Evolutionary conservation across 1,284 basidiomycete genomes (phyloP), one percentile per base, ranked within the genome.

Genomic region (Rhodotorula sp.): DNA sequence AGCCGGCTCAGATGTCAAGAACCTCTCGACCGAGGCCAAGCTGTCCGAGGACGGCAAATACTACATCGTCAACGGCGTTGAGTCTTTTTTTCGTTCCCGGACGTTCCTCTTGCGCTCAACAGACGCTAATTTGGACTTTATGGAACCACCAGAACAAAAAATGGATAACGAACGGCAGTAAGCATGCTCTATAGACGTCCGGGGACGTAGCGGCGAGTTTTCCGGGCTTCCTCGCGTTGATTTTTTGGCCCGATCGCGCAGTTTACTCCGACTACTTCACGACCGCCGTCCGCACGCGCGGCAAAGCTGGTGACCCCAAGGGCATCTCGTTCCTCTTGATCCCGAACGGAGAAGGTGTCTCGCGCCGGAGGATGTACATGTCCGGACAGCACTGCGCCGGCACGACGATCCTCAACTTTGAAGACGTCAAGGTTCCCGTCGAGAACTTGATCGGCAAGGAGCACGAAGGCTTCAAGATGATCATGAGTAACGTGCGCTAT

Each of bases 241-340:
- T n/a, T 26, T 16, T 16, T 29, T n/a, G 34, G 6, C 29, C 5
- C 34, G 10, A 43, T 43, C 39, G 39, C 39, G 34, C 59, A 67
- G 65, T 78, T 57, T 77, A 70, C 46, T 65, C 68, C 10, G 75
- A 78, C 67, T 78, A 68, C 62, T 67, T 78, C 62, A 78, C 75
- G 26, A 71, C 77, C 4, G 77, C 76, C 6, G 77, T 78, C 4
- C 66, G 77, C 14, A 78, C 77, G 3, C 64, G 65, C 77, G 81
- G 80, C 63, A 80, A 81, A 12, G 57, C 71, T 0, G 74, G 74
- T 31, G 80, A 81, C 12, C 57, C 72, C 2, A 43, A 58, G 0
- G 81, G 81, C 20, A 78, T 82, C 65, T 80, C 80, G 26, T 67
- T 82, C 51, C 77, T 82, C 26, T 63, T 82, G 15, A 79, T 82